These are phyloP conservation scores for Aspergillus puulaauensis DNA, from an alignment of 2,329 filamentous ascomycete species.

Conservation along the genomic window DNA sequence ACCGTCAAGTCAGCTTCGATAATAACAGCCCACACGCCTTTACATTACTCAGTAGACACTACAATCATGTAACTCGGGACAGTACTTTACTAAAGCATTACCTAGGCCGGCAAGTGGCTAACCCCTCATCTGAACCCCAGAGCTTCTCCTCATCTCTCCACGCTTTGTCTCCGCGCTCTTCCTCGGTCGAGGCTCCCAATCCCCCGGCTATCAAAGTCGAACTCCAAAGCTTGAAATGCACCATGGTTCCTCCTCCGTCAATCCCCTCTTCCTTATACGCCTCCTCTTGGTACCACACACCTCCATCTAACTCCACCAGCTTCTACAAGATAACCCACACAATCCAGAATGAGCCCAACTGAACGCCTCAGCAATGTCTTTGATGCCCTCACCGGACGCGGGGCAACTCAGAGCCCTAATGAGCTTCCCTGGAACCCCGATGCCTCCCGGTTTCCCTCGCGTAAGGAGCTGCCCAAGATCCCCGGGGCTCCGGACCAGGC, in stretches of 20 bases:
- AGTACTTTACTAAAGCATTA: neutral
- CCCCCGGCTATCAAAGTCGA: neutral
- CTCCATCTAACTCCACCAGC: neutral
- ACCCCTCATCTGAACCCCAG: neutral
- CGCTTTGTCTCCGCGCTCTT: neutral
- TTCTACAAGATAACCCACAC: neutral
- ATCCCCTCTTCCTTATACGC: neutral
- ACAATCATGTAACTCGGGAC: neutral
- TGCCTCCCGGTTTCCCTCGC: conserved; percentile 51
- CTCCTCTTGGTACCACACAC: neutral
- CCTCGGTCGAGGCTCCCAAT: neutral
- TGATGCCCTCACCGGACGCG: conserved; percentile 9
- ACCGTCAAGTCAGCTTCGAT: neutral
- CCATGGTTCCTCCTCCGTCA: neutral
- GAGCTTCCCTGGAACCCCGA: conserved; percentile 56
- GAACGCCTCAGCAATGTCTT: neutral
- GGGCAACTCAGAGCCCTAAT: conserved; percentile 25
- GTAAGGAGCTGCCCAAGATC: conserved; percentile 54
- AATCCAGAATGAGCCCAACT: neutral
- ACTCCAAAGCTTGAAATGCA: neutral
- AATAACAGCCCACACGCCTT: neutral
- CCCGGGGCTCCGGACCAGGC: conserved; percentile 54
- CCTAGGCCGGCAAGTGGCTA: neutral
- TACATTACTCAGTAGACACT: neutral
- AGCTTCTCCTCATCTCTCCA: neutral